Evolutionary conservation across 257 asterid species (phyloP), one percentile per base, ranked within the genome.

Genomic region (Cinchona pubescens): DNA sequence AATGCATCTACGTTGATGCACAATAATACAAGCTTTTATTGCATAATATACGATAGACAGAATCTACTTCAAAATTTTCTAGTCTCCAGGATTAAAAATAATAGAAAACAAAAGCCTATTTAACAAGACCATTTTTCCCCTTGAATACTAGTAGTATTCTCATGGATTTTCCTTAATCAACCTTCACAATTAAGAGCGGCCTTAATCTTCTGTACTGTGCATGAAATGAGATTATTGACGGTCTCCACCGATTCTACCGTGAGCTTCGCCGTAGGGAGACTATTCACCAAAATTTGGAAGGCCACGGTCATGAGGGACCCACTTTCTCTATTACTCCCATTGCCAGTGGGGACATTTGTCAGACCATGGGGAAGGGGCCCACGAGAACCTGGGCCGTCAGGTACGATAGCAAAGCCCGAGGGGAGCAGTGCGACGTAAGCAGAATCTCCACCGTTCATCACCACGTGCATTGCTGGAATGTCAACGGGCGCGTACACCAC

Each of bases 401-500:
- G 97, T 0, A 87, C 90, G 32, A 95, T 88, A 0, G 96, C 87
- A 77, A 95, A 95, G 0, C 99, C 99, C 2, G 99, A 95, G 0
- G 98, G 98, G 0, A 93, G 94, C 40, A 93, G 76, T 2, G 96
- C 97, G 70, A 93, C 98, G 90, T 89, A 88, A 21, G 92, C 92
- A 0, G 98, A 93, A 83, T 93, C 98, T 9, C 97, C 96, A 67
- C 98, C 98, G 86, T 91, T 93, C 97, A 93, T 93, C 72, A 91
- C 97, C 67, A 85, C 90, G 74, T 90, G 94, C 98, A 93, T 89
- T 14, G 96, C 96, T 27, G 96, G 98, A 27, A 93, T 91, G 80
- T 93, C 98, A n/a, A 93, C 97, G 13, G 98, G 97, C 69, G 98
- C 98, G 88, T 93, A 93, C 43, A 93, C 98, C 21, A 91, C 96